Percentiles rank a stretch among this genome's conserved stretches.
Conservation (phyloP, 495 filamentous ascomycete species). For the Podospora sp. region DNA sequence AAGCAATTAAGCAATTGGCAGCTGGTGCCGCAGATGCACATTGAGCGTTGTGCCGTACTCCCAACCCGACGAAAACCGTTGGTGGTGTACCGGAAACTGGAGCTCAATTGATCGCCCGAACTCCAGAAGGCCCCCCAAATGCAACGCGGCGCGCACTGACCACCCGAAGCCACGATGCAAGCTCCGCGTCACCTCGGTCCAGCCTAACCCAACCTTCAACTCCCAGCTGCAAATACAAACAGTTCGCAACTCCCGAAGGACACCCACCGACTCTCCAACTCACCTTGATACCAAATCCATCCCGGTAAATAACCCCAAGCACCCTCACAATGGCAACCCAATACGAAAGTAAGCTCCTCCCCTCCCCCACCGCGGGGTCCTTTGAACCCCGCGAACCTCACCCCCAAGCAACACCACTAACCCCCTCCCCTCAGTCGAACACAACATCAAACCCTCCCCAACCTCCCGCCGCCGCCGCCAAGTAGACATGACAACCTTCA, state of each 20-base stretch:
- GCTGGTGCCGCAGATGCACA: neutral
- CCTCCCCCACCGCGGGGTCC: conserved; percentile 8
- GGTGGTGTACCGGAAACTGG: neutral
- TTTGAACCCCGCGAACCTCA: neutral
- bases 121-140: neutral
- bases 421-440: conserved; percentile 68
- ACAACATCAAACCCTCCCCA: conserved; percentile 62
- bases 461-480: conserved; percentile 58
- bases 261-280: neutral
- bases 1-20: neutral
- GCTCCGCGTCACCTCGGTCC: conserved; percentile 36
- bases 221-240: neutral
- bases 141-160: conserved; percentile 5
- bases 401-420: neutral
- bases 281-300: neutral
- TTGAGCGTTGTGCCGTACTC: neutral
- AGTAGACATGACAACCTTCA: conserved; percentile 88
- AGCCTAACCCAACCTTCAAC: neutral
- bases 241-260: neutral
- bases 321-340: conserved; percentile 45
- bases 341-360: conserved; percentile 45
- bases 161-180: neutral
- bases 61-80: neutral
- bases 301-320: neutral
- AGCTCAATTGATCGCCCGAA: neutral